Base-by-base conservation (phyloP, 495 filamentous ascomycete genomes). In the Tuber borchii region DNA sequence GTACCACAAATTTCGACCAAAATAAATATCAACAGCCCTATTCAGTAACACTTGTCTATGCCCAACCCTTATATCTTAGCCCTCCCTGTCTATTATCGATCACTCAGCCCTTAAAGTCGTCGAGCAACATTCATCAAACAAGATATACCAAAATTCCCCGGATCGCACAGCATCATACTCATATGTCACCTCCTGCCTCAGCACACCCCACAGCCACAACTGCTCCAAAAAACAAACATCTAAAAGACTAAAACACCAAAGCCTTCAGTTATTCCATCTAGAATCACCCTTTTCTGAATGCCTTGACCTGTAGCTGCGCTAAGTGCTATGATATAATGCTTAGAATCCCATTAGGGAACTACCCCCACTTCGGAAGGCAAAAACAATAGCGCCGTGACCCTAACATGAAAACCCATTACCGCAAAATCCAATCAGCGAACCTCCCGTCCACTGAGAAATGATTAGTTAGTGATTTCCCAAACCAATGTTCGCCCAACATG, bases 371-470 rank as follows among this genome's bases (percentile, higher is more conserved):
- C 9, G 51, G 22, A n/a, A n/a, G 51, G 12, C 10, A 26, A 26
- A 10, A n/a, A 14, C n/a, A 14, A 26, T 26, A 26, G 10, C 51
- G 31, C 51, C 0, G 10, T 26, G 12, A 26, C 2, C 51, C 9
- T 26, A 61, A 51, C 10, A 51, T n/a, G 20, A n/a, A 51, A 51
- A n/a, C 46, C 46, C 46, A 20, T 9, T 8, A 22, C 46, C 22
- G 20, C 20, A 14, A 31, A 20, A 26, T 31, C n/a, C n/a, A n/a
- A 14, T 2, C 22, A 5, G 22, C 48, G n/a, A 61, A 61, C 9
- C n/a, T 26, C 22, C 9, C 22, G 9, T 0, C 0, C n/a, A 9
- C 10, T 0, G 1, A n/a, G n/a, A 61, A 26, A 26, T 14, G 2
- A 26, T 48, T 16, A 48, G 46, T n/a, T 22, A 9, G 20, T 8